A percentile compares a stretch with the other conserved stretches of the same genome.
phyloP scores from a whole-genome alignment of 1,284 basidiomycete species.

The Cryptococcus sp. region DNA sequence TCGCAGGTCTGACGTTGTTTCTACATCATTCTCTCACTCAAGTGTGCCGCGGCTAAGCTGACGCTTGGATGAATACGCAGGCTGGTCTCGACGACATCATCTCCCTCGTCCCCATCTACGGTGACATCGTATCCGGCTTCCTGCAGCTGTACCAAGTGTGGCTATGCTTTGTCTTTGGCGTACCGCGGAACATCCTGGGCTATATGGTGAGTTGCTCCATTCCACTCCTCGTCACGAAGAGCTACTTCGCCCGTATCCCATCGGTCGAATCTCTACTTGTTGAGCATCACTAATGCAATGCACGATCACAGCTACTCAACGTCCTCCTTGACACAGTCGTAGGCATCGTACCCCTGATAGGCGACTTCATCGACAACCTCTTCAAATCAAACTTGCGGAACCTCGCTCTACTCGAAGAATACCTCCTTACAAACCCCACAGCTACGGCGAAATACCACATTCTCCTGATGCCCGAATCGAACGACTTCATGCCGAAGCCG shows the following conservation, averaged over 20 bases:
- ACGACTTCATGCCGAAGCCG: conserved; percentile 45
- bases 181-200: conserved; percentile 33
- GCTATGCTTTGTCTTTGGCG: conserved; percentile 50
- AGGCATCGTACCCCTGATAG: conserved; percentile 50
- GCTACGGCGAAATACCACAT: conserved; percentile 42
- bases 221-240: not conserved
- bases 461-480: conserved; percentile 50
- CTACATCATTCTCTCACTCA: not conserved
- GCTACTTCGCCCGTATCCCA: no score
- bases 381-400: conserved; percentile 55
- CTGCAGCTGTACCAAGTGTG: conserved; percentile 53
- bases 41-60: not conserved
- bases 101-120: conserved; percentile 52
- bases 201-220: conserved; percentile 44
- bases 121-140: conserved; percentile 49
- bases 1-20: not conserved
- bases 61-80: conserved; percentile 10
- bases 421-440: conserved; percentile 37
- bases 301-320: conserved; percentile 37
- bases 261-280: not conserved
- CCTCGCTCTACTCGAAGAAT: conserved; percentile 46
- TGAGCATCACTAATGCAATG: not conserved
- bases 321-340: conserved; percentile 48
- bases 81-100: conserved; percentile 54
- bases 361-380: conserved; percentile 53